A percentile compares a stretch with the other conserved stretches of the same genome.
Evolutionary conservation across 164 flowering plant species (phyloP).

Genomic region (Amborella trichopoda): DNA sequence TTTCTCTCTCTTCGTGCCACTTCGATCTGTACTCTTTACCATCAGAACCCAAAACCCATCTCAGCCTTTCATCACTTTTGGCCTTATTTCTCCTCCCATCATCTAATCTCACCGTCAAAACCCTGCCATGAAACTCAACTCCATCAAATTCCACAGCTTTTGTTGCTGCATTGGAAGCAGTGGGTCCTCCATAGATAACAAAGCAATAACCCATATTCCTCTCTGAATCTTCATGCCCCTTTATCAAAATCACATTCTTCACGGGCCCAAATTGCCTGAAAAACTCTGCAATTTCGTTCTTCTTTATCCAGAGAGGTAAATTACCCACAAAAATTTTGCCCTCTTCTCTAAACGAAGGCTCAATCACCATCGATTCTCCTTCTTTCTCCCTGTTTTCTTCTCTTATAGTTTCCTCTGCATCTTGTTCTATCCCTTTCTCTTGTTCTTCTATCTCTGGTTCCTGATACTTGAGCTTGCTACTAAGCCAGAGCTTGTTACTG

Average conservation of each 20-base stretch:
- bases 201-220: conserved; percentile 82
- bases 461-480: conserved; percentile 46
- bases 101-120: conserved; percentile 82
- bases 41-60: conserved; percentile 49
- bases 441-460: conserved; percentile 11
- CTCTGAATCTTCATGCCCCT: conserved; percentile 53
- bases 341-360: conserved; percentile 36
- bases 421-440: background rate
- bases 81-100: conserved; percentile 68
- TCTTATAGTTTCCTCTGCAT: background rate
- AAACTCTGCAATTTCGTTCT: conserved; percentile 54
- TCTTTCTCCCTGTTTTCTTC: background rate
- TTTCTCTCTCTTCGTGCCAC: conserved; percentile 83
- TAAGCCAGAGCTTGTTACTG: conserved; percentile 45
- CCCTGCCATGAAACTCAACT: conserved; percentile 84
- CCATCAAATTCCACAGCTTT: conserved; percentile 95
- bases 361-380: background rate
- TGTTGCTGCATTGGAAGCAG: conserved; percentile 49
- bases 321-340: conserved; percentile 91
- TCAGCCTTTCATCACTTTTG: conserved; percentile 37
- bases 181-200: conserved; percentile 51
- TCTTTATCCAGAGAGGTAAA: conserved; percentile 77
- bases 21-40: conserved; percentile 35
- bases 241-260: conserved; percentile 64
- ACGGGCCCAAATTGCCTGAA: conserved; percentile 92